A percentile compares a stretch with the other conserved stretches of the same genome.
These are phyloP conservation scores for Funneliformis caledonium DNA, from an alignment of 371 early-diverging fungal genomes.

Conservation along the genomic window DNA sequence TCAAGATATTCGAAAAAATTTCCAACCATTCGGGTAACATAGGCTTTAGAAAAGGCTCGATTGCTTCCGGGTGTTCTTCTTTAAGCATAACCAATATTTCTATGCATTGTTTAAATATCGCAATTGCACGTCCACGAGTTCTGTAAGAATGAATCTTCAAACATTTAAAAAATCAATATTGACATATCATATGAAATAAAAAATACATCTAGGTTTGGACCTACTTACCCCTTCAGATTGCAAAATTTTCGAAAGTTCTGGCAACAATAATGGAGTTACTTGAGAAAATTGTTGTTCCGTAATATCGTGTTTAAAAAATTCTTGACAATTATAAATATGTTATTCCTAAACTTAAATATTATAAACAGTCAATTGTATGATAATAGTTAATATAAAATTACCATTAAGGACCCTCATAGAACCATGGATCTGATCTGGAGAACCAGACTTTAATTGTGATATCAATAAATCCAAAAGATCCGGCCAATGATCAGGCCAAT, in stretches of 20 bases:
- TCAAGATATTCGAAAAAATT: conserved; percentile 67
- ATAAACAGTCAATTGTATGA: neutral
- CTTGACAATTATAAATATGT: conserved; percentile 43
- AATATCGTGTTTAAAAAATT: conserved; percentile 85
- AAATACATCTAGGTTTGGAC: neutral
- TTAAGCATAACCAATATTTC: conserved; percentile 82
- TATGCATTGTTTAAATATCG: conserved; percentile 81
- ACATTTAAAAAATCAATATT: neutral
- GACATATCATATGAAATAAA: neutral
- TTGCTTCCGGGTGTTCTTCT: conserved; percentile 72
- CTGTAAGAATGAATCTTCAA: conserved; percentile 61
- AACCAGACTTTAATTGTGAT: conserved; percentile 67
- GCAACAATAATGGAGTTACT: conserved; percentile 78
- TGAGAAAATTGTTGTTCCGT: conserved; percentile 84
- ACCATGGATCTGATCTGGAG: conserved; percentile 79
- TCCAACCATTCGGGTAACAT: conserved; percentile 81
- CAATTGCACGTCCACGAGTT: conserved; percentile 78
- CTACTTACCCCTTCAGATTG: conserved; percentile 51
- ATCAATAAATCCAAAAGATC: conserved; percentile 81
- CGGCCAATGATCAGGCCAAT: conserved; percentile 97
- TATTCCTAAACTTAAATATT: neutral
- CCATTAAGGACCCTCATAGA: conserved; percentile 83
- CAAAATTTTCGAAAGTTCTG: conserved; percentile 81
- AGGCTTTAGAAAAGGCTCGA: conserved; percentile 69
- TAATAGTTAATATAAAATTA: conserved; percentile 28